Conservation (phyloP, 805 yeast genomes). For the Cyberlindnera amylophila region DNA sequence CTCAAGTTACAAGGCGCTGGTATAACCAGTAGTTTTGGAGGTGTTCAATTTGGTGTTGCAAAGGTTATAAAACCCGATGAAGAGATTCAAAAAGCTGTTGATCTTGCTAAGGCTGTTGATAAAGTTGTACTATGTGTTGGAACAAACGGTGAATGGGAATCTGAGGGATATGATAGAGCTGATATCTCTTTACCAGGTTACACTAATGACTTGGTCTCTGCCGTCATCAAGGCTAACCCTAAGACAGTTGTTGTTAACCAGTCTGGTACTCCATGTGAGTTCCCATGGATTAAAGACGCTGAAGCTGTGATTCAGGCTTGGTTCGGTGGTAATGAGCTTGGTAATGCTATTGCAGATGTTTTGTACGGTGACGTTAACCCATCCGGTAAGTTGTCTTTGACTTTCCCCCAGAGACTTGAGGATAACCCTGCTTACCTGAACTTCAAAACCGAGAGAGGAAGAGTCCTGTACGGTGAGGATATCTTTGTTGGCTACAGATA, state of each 20-base stretch:
- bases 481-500: slow-evolving; percentile 60
- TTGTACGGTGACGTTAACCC: slow-evolving; percentile 59
- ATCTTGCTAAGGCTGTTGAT: slow-evolving; percentile 46
- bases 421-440: slow-evolving; percentile 57
- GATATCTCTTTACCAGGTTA: slow-evolving; percentile 49
- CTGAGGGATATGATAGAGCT: slow-evolving; percentile 56
- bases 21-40: slow-evolving; percentile 34
- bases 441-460: slow-evolving; percentile 48
- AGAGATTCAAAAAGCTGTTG: slow-evolving; percentile 41
- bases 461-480: slow-evolving; percentile 60
- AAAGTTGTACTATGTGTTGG: slow-evolving; percentile 52
- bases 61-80: slow-evolving; percentile 28
- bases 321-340: slow-evolving; percentile 58
- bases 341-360: slow-evolving; percentile 59
- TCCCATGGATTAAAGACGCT: slow-evolving; percentile 49
- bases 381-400: slow-evolving; percentile 51
- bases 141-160: slow-evolving; percentile 53
- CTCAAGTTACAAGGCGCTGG: slow-evolving; percentile 16
- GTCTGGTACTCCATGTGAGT: slow-evolving; percentile 58
- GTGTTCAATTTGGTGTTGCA: slow-evolving; percentile 32
- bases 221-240: slow-evolving; percentile 44
- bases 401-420: slow-evolving; percentile 48
- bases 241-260: slow-evolving; percentile 54
- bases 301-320: slow-evolving; percentile 50
- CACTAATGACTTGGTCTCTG: slow-evolving; percentile 44